A percentile compares a stretch with the other conserved stretches of the same genome.
These are phyloP conservation scores for Pseudozyma sp. DNA, from an alignment of 1,284 basidiomycete genomes.

Conservation along the genomic window DNA sequence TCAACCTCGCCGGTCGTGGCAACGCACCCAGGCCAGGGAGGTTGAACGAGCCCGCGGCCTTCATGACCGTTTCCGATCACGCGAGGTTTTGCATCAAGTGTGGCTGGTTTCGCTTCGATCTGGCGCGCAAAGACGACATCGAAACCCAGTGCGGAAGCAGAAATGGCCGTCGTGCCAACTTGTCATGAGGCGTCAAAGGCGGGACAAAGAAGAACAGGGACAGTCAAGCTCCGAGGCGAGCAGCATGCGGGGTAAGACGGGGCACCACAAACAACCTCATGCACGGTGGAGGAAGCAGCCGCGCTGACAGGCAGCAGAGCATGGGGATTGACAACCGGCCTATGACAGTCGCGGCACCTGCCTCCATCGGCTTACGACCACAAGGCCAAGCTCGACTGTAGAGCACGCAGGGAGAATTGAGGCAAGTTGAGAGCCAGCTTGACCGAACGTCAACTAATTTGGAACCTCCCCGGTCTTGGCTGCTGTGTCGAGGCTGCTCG, in stretches of 20 bases:
- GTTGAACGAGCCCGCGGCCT: not conserved
- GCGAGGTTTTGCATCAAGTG: constrained; percentile 2
- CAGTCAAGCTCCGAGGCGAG: not conserved
- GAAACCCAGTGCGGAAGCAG: no score
- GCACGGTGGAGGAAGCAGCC: not conserved
- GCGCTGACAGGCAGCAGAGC: no score
- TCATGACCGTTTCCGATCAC: not conserved
- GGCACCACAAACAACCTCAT: constrained; percentile 8
- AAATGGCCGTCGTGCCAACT: not conserved
- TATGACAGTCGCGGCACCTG: no score
- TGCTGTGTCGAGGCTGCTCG: not conserved
- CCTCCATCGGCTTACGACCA: no score
- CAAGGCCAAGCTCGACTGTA: no score
- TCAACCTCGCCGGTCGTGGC: no score
- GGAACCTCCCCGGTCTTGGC: not conserved
- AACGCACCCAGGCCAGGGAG: no score
- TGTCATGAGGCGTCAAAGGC: not conserved
- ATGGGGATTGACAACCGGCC: no score
- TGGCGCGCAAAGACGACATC: not conserved
- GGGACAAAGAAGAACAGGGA: not conserved
- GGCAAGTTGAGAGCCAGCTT: no score
- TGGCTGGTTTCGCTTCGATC: not conserved
- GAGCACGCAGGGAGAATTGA: no score
- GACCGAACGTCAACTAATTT: no score
- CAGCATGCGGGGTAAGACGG: constrained; percentile 11